phyloP scores from a whole-genome alignment of 2,329 filamentous ascomycete species.

The Acrocalymma vagum region DNA sequence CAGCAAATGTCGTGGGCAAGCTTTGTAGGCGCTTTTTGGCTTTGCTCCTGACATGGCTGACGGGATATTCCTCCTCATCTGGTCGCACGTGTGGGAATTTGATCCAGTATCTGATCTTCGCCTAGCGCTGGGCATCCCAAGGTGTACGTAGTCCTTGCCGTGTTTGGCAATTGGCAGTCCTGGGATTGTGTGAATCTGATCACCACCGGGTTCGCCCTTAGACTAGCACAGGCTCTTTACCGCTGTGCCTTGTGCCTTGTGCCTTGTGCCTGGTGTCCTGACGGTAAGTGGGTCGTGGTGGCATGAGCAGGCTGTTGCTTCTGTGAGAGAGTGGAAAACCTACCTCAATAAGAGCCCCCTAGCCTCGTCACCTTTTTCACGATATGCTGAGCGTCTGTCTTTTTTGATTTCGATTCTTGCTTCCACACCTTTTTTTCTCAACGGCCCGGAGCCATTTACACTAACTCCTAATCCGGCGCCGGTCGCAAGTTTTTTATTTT shows the following conservation, averaged over 20 bases:
- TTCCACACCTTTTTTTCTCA: conserved; percentile 4
- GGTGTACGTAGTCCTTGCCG: conserved; percentile 10
- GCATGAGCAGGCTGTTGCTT: conserved; percentile 5
- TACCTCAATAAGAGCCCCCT: conserved; percentile 9
- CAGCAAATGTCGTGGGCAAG: conserved; percentile 8
- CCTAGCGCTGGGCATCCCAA: conserved; percentile 11
- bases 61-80: not conserved
- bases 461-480: conserved; percentile 9
- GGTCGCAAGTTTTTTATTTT: conserved; percentile 14
- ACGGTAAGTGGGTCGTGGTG: conserved; percentile 10
- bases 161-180: conserved; percentile 1
- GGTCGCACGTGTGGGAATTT: conserved; percentile 3
- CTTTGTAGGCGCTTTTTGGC: conserved; percentile 6
- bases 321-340: not conserved
- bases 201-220: not conserved
- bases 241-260: conserved; percentile 4
- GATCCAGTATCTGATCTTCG: conserved; percentile 8
- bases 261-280: not conserved
- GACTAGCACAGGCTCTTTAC: not conserved
- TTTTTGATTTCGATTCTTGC: conserved; percentile 1
- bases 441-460: conserved; percentile 4
- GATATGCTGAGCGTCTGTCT: conserved; percentile 6
- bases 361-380: not conserved
- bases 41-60: conserved; percentile 8
- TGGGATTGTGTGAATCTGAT: not conserved